phyloP scores from a whole-genome alignment of 306 rosid genomes.

The Adenanthera pavonina region DNA sequence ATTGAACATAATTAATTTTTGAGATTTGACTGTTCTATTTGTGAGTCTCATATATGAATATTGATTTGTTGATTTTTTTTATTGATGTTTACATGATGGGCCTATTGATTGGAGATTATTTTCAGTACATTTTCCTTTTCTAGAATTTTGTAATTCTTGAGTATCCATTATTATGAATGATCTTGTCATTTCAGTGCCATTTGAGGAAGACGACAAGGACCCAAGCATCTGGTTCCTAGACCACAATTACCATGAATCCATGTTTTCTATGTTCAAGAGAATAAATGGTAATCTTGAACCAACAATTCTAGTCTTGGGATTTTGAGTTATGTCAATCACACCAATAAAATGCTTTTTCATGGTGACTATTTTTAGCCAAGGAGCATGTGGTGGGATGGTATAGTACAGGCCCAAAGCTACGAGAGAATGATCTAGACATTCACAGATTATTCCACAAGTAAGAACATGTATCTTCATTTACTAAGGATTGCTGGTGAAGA shows the following conservation, averaged over 20 bases:
- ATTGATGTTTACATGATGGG: neutral
- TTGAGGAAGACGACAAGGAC: conserved; percentile 75
- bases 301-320: neutral
- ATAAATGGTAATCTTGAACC: conserved; percentile 57
- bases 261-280: conserved; percentile 83
- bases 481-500: neutral
- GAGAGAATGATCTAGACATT: conserved; percentile 75
- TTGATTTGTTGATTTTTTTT: neutral
- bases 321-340: neutral
- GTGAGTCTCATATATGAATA: neutral
- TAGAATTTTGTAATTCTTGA: neutral
- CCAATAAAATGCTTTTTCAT: neutral
- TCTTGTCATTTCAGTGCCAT: conserved; percentile 57
- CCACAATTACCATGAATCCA: conserved; percentile 78
- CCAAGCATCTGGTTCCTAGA: conserved; percentile 81
- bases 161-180: neutral
- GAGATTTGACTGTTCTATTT: neutral
- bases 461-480: neutral
- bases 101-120: too few relatives aligned
- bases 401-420: conserved; percentile 74
- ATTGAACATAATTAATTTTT: neutral
- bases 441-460: conserved; percentile 69
- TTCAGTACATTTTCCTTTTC: neutral
- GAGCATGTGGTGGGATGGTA: conserved; percentile 82
- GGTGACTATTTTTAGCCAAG: conserved; percentile 52